Percentiles rank a stretch among this genome's conserved stretches.
phyloP scores from a whole-genome alignment of 768 basidiomycete genomes.

The Tephrocybe sp. region DNA sequence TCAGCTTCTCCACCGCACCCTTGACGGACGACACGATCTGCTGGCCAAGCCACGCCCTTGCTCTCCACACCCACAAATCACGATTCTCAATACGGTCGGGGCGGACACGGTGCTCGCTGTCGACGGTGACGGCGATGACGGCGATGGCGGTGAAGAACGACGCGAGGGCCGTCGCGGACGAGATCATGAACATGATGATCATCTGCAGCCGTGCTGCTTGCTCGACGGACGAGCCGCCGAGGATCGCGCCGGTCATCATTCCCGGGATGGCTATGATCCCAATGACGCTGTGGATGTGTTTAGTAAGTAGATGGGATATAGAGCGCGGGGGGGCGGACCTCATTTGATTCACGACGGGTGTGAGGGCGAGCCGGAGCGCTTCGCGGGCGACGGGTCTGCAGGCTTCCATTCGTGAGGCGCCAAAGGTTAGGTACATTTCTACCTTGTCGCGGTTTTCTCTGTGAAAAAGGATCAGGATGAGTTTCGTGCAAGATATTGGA shows the following conservation, averaged over 20 bases:
- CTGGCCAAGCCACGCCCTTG: slow-evolving; percentile 15
- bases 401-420: slow-evolving; percentile 82
- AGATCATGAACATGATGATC: slow-evolving; percentile 95
- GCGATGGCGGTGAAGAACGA: slow-evolving; percentile 64
- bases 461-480: neutral
- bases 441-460: slow-evolving; percentile 86
- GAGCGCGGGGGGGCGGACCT: slow-evolving; percentile 41
- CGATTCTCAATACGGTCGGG: slow-evolving; percentile 59
- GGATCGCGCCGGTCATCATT: slow-evolving; percentile 92
- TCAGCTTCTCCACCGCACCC: neutral
- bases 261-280: slow-evolving; percentile 82
- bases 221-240: slow-evolving; percentile 81
- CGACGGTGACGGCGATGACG: slow-evolving; percentile 63
- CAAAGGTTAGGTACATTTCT: slow-evolving; percentile 84
- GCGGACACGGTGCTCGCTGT: slow-evolving; percentile 64
- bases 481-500: too few relatives aligned
- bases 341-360: slow-evolving; percentile 86
- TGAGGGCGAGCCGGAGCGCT: slow-evolving; percentile 76
- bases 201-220: slow-evolving; percentile 88
- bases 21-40: slow-evolving; percentile 4
- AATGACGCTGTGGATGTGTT: slow-evolving; percentile 48
- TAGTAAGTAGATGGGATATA: neutral
- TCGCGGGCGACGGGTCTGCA: slow-evolving; percentile 77
- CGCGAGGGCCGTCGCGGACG: slow-evolving; percentile 71
- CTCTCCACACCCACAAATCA: slow-evolving; percentile 23